A percentile compares a stretch with the other conserved stretches of the same genome.
Evolutionary conservation across 768 basidiomycete species (phyloP).

Genomic region (Rhizopogon roseolus): DNA sequence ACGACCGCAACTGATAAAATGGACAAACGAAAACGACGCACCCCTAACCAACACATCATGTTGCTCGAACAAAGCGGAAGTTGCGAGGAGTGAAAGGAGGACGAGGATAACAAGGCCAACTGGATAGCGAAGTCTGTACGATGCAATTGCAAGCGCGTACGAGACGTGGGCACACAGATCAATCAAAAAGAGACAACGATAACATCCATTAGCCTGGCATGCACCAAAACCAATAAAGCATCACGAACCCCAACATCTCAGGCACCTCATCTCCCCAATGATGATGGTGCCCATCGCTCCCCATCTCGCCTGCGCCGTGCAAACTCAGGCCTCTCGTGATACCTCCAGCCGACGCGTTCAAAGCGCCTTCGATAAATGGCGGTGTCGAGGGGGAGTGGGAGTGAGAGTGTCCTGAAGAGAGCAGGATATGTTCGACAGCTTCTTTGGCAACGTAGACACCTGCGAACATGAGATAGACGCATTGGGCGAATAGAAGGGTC

Average conservation of each 20-base stretch:
- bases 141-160: neutral
- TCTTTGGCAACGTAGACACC: constrained; percentile 97
- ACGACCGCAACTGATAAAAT: neutral
- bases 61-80: constrained; percentile 56
- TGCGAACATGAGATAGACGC: constrained; percentile 91
- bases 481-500: constrained; percentile 79
- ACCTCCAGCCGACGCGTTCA: neutral
- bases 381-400: constrained; percentile 38
- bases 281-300: constrained; percentile 47
- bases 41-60: constrained; percentile 62
- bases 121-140: constrained; percentile 41
- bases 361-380: neutral
- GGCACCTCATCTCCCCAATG: constrained; percentile 59
- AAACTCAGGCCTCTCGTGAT: constrained; percentile 14
- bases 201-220: neutral
- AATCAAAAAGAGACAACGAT: neutral
- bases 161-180: neutral
- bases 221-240: neutral
- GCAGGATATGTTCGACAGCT: constrained; percentile 86
- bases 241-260: constrained; percentile 35
- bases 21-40: constrained; percentile 28
- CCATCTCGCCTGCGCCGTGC: constrained; percentile 17
- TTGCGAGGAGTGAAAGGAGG: constrained; percentile 51
- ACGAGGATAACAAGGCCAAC: constrained; percentile 50
- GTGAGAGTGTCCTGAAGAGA: constrained; percentile 76